Percentiles rank a stretch among this genome's conserved stretches.
Evolutionary conservation across 306 rosid species (phyloP).

Genomic region (Canavalia ensiformis): DNA sequence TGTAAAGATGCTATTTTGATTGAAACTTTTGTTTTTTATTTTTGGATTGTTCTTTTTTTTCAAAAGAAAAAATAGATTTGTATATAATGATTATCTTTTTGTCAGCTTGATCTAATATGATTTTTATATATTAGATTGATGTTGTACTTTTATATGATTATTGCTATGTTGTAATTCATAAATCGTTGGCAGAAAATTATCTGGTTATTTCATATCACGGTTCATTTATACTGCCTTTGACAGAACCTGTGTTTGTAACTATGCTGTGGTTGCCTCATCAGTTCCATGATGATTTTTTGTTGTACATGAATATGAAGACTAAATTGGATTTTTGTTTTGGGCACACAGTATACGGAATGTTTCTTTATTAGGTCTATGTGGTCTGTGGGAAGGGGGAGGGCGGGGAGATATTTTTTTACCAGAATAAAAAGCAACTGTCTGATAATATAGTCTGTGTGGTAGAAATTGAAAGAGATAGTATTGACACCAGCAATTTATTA

Average conservation of each 20-base stretch:
- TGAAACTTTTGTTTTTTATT: neutral
- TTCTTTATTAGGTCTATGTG: neutral
- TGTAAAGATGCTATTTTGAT: neutral
- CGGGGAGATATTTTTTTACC: neutral
- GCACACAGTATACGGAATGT: constrained; percentile 1
- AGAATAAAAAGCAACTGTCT: neutral
- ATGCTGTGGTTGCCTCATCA: constrained; percentile 7
- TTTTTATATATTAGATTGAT: constrained; percentile 10
- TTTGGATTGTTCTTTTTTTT: neutral
- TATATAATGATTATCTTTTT: constrained; percentile 6
- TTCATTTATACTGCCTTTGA: neutral
- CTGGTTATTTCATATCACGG: constrained; percentile 19
- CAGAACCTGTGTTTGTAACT: constrained; percentile 7
- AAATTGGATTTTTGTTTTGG: neutral
- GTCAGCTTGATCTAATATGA: constrained; percentile 25
- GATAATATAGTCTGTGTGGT: constrained; percentile 11
- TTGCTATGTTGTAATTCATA: neutral
- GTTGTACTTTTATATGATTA: neutral
- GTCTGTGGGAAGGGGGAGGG: no score
- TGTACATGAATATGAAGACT: constrained; percentile 7
- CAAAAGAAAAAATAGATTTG: no score
- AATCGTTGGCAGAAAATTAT: neutral
- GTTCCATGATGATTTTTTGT: constrained; percentile 38
- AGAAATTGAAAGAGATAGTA: constrained; percentile 27
- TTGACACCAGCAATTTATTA: constrained; percentile 12